phyloP scores from a whole-genome alignment of 2,329 filamentous ascomycete species.

The Lasiodiplodia hormozganensis region DNA sequence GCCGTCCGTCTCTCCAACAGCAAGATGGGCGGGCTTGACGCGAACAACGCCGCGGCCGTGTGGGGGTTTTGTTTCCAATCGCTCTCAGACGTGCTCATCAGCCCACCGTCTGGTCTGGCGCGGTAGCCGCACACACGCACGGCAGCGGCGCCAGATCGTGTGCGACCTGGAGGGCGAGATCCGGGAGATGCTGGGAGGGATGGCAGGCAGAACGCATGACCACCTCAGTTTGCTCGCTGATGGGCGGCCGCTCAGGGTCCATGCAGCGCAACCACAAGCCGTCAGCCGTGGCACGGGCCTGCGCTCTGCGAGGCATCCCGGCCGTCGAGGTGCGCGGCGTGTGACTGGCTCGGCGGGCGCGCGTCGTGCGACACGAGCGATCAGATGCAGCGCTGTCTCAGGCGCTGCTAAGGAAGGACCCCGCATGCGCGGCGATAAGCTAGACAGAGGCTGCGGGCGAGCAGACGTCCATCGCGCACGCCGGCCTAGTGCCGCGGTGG shows the following conservation, averaged over 20 bases:
- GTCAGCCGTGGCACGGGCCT: conserved; percentile 25
- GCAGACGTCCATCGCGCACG: conserved; percentile 6
- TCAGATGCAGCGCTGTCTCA: conserved; percentile 27
- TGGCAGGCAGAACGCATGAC: conserved; percentile 23
- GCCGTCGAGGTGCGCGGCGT: conserved; percentile 10
- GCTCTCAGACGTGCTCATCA: conserved; percentile 4
- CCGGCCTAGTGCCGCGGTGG: conserved; percentile 21
- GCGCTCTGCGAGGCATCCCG: conserved; percentile 14
- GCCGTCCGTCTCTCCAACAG: not conserved
- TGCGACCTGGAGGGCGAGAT: conserved; percentile 14
- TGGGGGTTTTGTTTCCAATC: conserved; percentile 1
- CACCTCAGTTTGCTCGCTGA: not conserved
- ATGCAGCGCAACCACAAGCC: conserved; percentile 15
- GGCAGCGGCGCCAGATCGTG: conserved; percentile 14
- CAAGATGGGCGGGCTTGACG: conserved; percentile 4
- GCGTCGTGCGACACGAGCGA: conserved; percentile 25
- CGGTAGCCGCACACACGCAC: conserved; percentile 23
- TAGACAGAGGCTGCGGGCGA: conserved; percentile 21
- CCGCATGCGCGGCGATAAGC: conserved; percentile 27
- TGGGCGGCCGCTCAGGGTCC: conserved; percentile 24
- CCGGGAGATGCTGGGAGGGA: conserved; percentile 15
- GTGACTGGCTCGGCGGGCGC: conserved; percentile 22
- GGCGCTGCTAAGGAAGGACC: conserved; percentile 16
- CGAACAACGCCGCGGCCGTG: conserved; percentile 8
- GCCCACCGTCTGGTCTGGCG: conserved; percentile 7